Conservation (phyloP, 2,329 filamentous ascomycete genomes). For the Ophiostoma australiae region DNA sequence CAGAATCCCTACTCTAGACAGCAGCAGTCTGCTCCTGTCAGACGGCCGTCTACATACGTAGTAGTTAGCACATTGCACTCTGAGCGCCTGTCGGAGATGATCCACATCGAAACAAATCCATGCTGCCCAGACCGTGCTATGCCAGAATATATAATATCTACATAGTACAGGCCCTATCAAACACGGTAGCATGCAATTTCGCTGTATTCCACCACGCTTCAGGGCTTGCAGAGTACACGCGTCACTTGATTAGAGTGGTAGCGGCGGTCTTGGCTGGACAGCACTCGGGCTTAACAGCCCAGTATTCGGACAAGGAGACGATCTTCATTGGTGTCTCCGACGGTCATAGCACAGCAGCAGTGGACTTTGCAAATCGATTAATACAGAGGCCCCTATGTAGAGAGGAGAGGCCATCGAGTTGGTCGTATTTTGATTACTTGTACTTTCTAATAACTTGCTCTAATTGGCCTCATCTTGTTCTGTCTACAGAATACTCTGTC, state of each 20-base stretch:
- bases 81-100: not conserved
- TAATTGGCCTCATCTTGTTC: not conserved
- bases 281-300: constrained; percentile 10
- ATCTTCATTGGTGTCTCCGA: not conserved
- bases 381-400: not conserved
- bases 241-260: not conserved
- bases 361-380: not conserved
- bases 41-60: too few species aligned
- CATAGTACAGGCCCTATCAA: too few species aligned
- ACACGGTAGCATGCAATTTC: not conserved
- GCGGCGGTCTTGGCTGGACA: constrained; percentile 1
- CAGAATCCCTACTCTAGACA: too few species aligned
- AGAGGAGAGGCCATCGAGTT: not conserved
- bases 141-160: not conserved
- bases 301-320: constrained; percentile 5
- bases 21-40: too few species aligned
- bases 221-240: not conserved
- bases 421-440: not conserved
- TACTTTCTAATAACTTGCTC: not conserved
- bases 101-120: constrained; percentile 2
- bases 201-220: not conserved
- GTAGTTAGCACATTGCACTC: too few species aligned
- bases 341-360: not conserved
- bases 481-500: not conserved
- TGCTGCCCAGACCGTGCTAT: not conserved